Percentiles rank a stretch among this genome's conserved stretches.
Conservation (phyloP, 2,329 filamentous ascomycete genomes). For the Talaromyces sp. region DNA sequence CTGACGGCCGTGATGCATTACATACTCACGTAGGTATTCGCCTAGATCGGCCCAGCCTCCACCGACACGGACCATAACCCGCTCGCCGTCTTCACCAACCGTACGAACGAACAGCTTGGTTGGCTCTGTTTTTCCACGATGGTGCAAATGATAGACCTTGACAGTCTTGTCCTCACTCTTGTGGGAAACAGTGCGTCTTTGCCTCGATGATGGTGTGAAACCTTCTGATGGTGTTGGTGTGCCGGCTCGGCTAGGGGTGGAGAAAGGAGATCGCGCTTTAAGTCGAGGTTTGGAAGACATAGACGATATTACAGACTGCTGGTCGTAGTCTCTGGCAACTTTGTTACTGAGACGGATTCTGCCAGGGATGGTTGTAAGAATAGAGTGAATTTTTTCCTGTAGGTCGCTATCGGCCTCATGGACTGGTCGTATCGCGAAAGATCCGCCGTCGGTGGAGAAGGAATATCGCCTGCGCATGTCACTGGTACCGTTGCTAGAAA, state of each 20-base stretch:
- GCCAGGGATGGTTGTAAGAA: conserved; percentile 72
- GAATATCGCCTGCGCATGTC: conserved; percentile 19
- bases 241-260: conserved; percentile 45
- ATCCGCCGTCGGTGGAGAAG: conserved; percentile 23
- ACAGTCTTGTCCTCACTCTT: conserved; percentile 65
- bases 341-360: conserved; percentile 68
- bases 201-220: conserved; percentile 56
- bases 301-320: conserved; percentile 31
- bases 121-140: conserved; percentile 76
- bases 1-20: conserved; percentile 81
- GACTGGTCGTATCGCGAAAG: conserved; percentile 43
- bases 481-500: conserved; percentile 7
- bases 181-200: conserved; percentile 32
- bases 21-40: conserved; percentile 92
- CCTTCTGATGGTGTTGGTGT: conserved; percentile 66
- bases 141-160: conserved; percentile 86
- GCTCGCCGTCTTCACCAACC: conserved; percentile 83
- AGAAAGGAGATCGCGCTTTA: conserved; percentile 32
- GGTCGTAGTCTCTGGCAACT: conserved; percentile 37
- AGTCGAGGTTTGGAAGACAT: conserved; percentile 42
- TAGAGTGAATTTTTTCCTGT: conserved; percentile 74
- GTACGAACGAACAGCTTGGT: conserved; percentile 93
- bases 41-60: conserved; percentile 97
- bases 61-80: conserved; percentile 96
- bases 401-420: conserved; percentile 62